A percentile compares a stretch with the other conserved stretches of the same genome.
These are phyloP conservation scores for Candida nanaspora DNA, from an alignment of 805 yeast genomes.

Conservation along the genomic window DNA sequence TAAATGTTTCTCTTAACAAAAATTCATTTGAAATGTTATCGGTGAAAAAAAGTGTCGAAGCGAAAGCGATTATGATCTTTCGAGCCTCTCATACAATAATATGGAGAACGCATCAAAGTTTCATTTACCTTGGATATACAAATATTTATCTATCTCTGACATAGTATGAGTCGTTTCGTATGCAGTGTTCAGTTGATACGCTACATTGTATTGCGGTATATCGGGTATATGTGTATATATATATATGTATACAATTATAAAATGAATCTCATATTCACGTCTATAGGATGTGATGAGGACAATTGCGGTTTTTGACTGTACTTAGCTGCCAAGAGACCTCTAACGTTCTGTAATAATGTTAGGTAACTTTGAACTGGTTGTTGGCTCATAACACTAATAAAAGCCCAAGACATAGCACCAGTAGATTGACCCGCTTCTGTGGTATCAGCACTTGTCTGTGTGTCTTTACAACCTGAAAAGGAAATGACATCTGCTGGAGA, in stretches of 20 bases:
- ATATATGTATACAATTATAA: conserved; percentile 13
- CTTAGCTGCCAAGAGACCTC: conserved; percentile 52
- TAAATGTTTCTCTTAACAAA: too few relatives aligned
- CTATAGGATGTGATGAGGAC: conserved; percentile 76
- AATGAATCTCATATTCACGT: conserved; percentile 36
- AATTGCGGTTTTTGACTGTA: conserved; percentile 82
- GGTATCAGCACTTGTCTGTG: conserved; percentile 81
- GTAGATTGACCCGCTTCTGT: conserved; percentile 62
- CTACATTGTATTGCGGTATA: too few relatives aligned
- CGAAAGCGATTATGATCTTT: too few relatives aligned
- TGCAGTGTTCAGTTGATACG: too few relatives aligned
- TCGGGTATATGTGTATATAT: background rate
- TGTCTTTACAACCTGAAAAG: conserved; percentile 77
- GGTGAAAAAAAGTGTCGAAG: too few relatives aligned
- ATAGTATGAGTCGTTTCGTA: too few relatives aligned
- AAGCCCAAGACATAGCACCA: conserved; percentile 84
- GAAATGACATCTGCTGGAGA: conserved; percentile 73
- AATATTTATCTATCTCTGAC: too few relatives aligned
- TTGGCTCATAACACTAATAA: conserved; percentile 52
- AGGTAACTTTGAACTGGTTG: conserved; percentile 64
- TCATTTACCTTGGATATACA: too few relatives aligned
- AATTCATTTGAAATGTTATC: too few relatives aligned
- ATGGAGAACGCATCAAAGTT: too few relatives aligned
- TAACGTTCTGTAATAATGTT: conserved; percentile 62
- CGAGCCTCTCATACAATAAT: too few relatives aligned